A percentile compares a stretch with the other conserved stretches of the same genome.
Evolutionary conservation across 2,329 filamentous ascomycete genomes (phyloP).

Genomic region (Colletotrichum truncatum): DNA sequence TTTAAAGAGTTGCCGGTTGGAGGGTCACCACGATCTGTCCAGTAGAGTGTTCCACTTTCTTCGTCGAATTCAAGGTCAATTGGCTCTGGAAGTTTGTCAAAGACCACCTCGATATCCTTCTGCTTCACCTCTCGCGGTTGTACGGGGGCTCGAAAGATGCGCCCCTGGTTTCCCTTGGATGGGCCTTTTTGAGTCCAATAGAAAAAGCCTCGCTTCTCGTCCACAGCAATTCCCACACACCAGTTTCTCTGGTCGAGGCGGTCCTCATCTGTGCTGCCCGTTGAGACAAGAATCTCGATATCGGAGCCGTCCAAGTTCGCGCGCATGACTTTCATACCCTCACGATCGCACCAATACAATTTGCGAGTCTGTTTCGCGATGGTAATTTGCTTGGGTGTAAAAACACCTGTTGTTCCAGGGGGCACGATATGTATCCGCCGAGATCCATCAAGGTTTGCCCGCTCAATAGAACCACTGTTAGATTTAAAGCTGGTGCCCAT

Average conservation of each 20-base stretch:
- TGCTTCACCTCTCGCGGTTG: background rate
- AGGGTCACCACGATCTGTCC: slow-evolving; percentile 20
- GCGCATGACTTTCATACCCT: slow-evolving; percentile 19
- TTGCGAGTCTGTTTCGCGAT: slow-evolving; percentile 3
- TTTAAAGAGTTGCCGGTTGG: slow-evolving; percentile 10
- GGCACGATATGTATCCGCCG: background rate
- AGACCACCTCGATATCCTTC: background rate
- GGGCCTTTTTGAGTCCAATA: slow-evolving; percentile 17
- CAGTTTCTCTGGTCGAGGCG: background rate
- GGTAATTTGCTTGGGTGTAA: slow-evolving; percentile 17
- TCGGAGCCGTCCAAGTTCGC: slow-evolving; percentile 9
- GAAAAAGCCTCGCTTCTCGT: slow-evolving; percentile 1
- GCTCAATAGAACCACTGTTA: slow-evolving; percentile 12
- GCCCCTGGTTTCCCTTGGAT: slow-evolving; percentile 9
- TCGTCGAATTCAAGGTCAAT: slow-evolving; percentile 16
- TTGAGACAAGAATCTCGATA: slow-evolving; percentile 6
- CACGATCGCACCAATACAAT: slow-evolving; percentile 15
- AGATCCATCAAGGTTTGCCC: slow-evolving; percentile 9
- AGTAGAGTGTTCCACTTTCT: background rate
- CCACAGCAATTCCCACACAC: slow-evolving; percentile 13
- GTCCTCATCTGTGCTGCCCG: background rate
- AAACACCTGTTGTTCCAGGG: background rate
- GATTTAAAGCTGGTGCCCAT: slow-evolving; percentile 15
- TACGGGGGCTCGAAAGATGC: slow-evolving; percentile 3
- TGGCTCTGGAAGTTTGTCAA: slow-evolving; percentile 1